phyloP scores from a whole-genome alignment of 129 eudicot species.

The Oenanthe sinensis region DNA sequence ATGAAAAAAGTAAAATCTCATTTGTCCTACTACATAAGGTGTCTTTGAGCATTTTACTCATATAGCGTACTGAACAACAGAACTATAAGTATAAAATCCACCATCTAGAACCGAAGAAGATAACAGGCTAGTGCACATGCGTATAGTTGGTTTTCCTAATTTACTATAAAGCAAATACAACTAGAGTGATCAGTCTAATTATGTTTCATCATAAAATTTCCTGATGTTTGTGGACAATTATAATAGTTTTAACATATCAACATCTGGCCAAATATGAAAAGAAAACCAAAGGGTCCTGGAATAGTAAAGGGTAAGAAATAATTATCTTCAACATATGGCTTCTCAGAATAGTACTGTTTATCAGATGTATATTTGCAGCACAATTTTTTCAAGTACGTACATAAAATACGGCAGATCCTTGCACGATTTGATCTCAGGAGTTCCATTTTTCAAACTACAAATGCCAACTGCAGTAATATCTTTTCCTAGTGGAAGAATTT shows the following conservation, averaged over 20 bases:
- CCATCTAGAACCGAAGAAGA: background rate
- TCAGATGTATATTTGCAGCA: background rate
- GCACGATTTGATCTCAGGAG: slow-evolving; percentile 62
- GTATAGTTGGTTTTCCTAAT: background rate
- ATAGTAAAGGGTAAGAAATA: background rate
- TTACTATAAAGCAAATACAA: background rate
- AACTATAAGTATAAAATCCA: background rate
- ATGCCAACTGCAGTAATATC: slow-evolving; percentile 87
- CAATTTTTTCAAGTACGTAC: slow-evolving; percentile 29
- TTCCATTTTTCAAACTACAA: slow-evolving; percentile 54
- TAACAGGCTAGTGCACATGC: background rate
- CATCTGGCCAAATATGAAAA: background rate
- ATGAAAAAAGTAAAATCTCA: background rate
- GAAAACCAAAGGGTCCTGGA: background rate
- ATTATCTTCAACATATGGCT: background rate
- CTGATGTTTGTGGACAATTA: background rate
- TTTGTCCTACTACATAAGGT: background rate
- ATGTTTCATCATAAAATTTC: background rate
- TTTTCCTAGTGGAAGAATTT: slow-evolving; percentile 75
- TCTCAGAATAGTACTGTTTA: background rate
- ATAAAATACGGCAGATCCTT: slow-evolving; percentile 77
- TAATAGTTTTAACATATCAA: background rate
- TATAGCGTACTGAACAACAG: background rate
- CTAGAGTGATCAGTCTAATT: background rate
- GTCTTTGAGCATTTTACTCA: background rate